These are phyloP conservation scores for Colletotrichum limetticola DNA, from an alignment of 2,329 filamentous ascomycete species.

Conservation along the genomic window DNA sequence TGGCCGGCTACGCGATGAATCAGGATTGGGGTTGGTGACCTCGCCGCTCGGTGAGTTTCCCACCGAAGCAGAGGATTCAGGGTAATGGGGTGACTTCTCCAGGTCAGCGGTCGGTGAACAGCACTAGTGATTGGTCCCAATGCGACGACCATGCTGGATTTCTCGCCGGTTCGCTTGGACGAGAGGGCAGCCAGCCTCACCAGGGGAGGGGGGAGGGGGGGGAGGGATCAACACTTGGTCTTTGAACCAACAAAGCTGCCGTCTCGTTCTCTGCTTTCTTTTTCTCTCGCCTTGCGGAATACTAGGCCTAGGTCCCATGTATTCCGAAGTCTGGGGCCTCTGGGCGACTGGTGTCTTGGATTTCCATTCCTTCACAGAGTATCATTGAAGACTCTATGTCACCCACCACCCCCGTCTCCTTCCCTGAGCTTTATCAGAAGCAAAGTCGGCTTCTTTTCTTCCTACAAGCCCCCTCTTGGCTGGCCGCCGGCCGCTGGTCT, in stretches of 20 bases:
- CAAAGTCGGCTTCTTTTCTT: neutral
- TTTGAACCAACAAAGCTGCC: constrained; percentile 5
- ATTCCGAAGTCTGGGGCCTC: too few species aligned
- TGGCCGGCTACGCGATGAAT: neutral
- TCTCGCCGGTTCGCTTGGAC: neutral
- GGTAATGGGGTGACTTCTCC: neutral
- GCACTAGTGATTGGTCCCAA: neutral
- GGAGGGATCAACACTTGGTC: neutral
- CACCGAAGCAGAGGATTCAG: constrained; percentile 11
- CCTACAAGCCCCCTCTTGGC: neutral
- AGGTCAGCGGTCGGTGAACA: constrained; percentile 27
- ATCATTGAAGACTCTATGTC: neutral
- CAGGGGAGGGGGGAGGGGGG: neutral
- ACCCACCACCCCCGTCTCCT: neutral
- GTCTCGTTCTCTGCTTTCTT: neutral
- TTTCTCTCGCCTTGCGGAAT: neutral
- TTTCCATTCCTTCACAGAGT: constrained; percentile 22
- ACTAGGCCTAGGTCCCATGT: too few species aligned
- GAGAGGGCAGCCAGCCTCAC: neutral
- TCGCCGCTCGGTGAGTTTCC: constrained; percentile 12
- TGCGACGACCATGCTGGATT: neutral
- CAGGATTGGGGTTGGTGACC: neutral
- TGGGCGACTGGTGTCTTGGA: neutral
- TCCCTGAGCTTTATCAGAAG: constrained; percentile 1
- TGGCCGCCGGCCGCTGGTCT: too few species aligned